Base-by-base conservation (phyloP, 768 basidiomycete species). In the Mycena venus region DNA sequence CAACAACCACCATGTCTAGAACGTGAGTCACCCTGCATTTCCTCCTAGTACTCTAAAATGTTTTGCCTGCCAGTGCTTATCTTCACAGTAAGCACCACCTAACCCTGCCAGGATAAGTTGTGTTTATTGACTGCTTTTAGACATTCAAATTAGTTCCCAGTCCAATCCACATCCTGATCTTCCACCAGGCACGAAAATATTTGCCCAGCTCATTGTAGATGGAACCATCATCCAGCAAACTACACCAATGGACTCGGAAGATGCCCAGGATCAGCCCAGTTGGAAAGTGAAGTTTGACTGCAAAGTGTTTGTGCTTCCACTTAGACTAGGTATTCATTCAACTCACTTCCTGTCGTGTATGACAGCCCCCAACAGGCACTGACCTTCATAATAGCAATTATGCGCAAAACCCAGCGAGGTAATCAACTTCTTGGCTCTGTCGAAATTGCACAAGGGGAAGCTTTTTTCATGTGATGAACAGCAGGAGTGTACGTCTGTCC, bases 101-200 rank as follows among this genome's bases (percentile, higher is more conserved):
- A 51, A 5, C 9, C 4, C 49, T 58, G 29, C 29, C n/a, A 32
- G 19, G 6, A 21, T 21, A 58, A 32, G 21, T 31, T 32, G 31
- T 32, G 29, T 8, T 58, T 14, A 55, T 31, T 21, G 29, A 29
- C 55, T 5, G 29, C 55, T 11, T 29, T 34, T 63, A 63, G 61
- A 29, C 23, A 63, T 63, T n/a, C 25, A 25, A 27, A 27, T 63
- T 31, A 44, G 8, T 14, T 63, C 61, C 8, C 8, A 14, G 8
- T 11, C 1, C 61, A 63, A 63, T 63, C n/a, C 14, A 63, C 61
- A 63, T 63, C 17, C 42, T 14, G 61, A 63, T 63, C 61, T 63
- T 63, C 61, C 61, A 29, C 4, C 42, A 17, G 42, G 29, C 23
- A 63, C 47, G 61, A 7, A 63, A 63, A 63, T 63, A 42, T 44